A percentile compares a stretch with the other conserved stretches of the same genome.
These are phyloP conservation scores for Candida sp. DNA, from an alignment of 1,139 yeast genomes.

Conservation along the genomic window DNA sequence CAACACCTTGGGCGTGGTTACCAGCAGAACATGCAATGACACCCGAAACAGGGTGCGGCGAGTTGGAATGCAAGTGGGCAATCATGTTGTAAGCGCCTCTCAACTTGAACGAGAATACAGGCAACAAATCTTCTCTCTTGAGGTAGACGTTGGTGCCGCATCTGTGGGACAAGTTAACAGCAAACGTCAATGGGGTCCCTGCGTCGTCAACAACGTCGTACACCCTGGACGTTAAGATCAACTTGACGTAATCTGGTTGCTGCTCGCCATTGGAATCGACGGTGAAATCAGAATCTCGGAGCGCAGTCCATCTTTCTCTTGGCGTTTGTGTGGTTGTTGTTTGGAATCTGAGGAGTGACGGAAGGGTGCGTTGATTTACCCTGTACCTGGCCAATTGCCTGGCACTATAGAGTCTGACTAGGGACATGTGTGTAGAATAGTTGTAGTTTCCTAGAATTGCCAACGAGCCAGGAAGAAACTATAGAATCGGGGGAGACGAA, in stretches of 20 bases:
- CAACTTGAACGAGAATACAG: conserved; percentile 94
- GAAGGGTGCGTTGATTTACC: neutral
- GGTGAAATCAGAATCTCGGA: conserved; percentile 54
- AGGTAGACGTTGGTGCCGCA: conserved; percentile 73
- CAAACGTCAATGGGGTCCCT: conserved; percentile 85
- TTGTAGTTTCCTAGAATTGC: conserved; percentile 3
- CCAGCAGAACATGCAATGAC: conserved; percentile 99
- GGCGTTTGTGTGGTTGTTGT: conserved; percentile 5
- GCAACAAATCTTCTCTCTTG: conserved; percentile 91
- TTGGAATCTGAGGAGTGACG: conserved; percentile 1
- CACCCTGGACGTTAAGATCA: conserved; percentile 89
- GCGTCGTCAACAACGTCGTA: conserved; percentile 84
- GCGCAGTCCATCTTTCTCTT: conserved; percentile 45
- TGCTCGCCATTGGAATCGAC: conserved; percentile 41
- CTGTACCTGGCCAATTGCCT: neutral
- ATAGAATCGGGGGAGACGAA: neutral
- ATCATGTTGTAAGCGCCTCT: conserved; percentile 99
- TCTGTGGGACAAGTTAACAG: conserved; percentile 75
- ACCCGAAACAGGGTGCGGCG: conserved; percentile 70
- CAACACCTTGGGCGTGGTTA: conserved; percentile 99
- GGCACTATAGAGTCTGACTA: conserved; percentile 1
- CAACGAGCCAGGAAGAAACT: neutral
- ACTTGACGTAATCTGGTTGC: conserved; percentile 91
- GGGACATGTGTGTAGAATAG: neutral
- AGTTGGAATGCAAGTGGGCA: conserved; percentile 69